Base-by-base conservation (phyloP, 352 stramenopile genomes). In the Thalassiosira ordinaria region DNA sequence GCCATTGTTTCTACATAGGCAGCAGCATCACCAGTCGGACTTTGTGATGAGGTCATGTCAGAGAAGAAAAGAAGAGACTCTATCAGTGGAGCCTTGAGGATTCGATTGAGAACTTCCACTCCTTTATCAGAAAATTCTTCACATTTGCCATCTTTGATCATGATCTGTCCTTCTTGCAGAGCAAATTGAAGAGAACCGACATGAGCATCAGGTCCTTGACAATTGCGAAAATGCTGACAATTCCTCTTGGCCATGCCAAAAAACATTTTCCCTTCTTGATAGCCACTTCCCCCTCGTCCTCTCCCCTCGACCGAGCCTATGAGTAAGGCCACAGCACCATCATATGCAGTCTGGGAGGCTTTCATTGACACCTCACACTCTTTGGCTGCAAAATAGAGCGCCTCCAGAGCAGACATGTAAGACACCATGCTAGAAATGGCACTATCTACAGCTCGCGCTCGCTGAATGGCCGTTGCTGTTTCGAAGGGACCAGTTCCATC, bases 261-360 rank as follows among this genome's bases (percentile, higher is more conserved):
- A 39, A 94, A 74, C 41, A 91, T 82, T 20, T 47, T 53, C 20
- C 90, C 90, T 41, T 88, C 74, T n/a, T 66, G 20, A 18, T 53
- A 66, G 13, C 9, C 18, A 63, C 69, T 86, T 1, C 82, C 82
- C 31, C 80, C 81, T 35, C 56, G 31, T 39, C 61, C 53, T 39
- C 27, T 27, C 41, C 80, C 85, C 75, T 93, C 88, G 1, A 92
- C 77, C 33, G 85, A 92, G 47, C 90, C 90, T 60, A 91, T 70
- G 27, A 89, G 85, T 13, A 91, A 78, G 3, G 88, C 88, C 16
- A 86, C 87, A 52, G 74, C 88, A 64, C 69, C 74, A 76, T 95
- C 87, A 79, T 72, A 95, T 37, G 78, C 79, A 47, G 29, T 69
- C 26, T 69, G 35, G 14, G 68, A 31, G 53, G 33, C n/a, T 47